phyloP scores from a whole-genome alignment of 2,329 filamentous ascomycete species.

The Lasiodiplodia citricola region DNA sequence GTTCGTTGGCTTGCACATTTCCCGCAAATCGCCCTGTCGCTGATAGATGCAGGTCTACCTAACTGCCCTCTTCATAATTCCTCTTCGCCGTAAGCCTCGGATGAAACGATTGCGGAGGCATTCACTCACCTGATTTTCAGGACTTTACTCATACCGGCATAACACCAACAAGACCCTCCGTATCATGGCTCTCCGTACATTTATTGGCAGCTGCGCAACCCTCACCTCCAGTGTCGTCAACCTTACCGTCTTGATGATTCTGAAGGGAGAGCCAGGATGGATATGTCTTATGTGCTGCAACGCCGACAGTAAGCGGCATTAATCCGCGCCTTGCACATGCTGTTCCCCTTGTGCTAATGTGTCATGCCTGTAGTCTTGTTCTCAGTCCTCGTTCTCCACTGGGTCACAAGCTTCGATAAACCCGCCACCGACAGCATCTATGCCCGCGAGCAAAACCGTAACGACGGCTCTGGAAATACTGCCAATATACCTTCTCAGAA shows the following conservation, averaged over 20 bases:
- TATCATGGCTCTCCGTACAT: slow-evolving; percentile 22
- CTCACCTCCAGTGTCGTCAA: slow-evolving; percentile 22
- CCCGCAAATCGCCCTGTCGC: neutral
- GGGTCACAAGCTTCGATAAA: slow-evolving; percentile 21
- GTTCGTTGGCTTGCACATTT: slow-evolving; percentile 29
- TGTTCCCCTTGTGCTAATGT: neutral
- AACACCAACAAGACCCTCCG: slow-evolving; percentile 20
- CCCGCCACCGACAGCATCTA: slow-evolving; percentile 18
- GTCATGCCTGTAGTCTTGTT: neutral
- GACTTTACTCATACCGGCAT: slow-evolving; percentile 22
- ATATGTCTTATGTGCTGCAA: slow-evolving; percentile 26
- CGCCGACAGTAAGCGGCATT: slow-evolving; percentile 20
- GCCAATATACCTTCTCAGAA: neutral
- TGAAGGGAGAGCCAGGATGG: slow-evolving; percentile 23
- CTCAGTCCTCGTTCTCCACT: slow-evolving; percentile 23
- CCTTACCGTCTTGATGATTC: slow-evolving; percentile 18
- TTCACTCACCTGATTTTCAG: neutral
- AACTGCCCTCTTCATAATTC: slow-evolving; percentile 67
- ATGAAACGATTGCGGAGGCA: no score
- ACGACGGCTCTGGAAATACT: neutral
- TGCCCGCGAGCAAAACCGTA: slow-evolving; percentile 4
- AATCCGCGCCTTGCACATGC: neutral
- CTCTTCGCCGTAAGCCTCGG: slow-evolving; percentile 51
- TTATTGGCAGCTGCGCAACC: slow-evolving; percentile 19
- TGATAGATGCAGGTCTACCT: slow-evolving; percentile 53